Conservation (phyloP, 108 stramenopile species). For the Heterococcus sp. region DNA sequence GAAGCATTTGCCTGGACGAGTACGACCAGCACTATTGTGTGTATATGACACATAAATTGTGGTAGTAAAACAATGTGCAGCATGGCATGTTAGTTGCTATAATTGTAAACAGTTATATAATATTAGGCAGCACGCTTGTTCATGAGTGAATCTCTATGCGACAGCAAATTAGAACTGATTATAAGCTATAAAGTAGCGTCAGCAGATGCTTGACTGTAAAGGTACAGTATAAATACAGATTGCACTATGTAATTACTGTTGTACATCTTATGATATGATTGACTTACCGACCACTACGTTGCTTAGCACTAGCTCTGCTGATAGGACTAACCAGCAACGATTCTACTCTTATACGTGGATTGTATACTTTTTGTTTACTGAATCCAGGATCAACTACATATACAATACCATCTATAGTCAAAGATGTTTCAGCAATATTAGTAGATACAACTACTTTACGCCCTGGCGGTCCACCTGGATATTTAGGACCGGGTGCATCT, state of each 20-base stretch:
- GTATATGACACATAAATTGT: no score
- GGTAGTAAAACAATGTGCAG: no score
- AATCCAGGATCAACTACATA: conserved; percentile 99
- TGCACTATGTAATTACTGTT: no score
- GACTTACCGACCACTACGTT: conserved; percentile 91
- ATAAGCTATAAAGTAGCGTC: background rate
- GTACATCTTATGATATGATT: no score
- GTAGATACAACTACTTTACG: conserved; percentile 96
- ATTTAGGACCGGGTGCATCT: conserved; percentile 80
- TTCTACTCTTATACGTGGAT: no score
- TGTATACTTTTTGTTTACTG: conserved; percentile 98
- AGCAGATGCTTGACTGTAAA: no score
- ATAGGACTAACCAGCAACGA: conserved; percentile 96
- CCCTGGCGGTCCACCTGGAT: conserved; percentile 88
- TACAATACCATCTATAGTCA: conserved; percentile 99
- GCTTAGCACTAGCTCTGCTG: conserved; percentile 93
- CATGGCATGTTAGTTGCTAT: no score
- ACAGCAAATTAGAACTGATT: background rate
- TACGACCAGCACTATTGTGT: conserved; percentile 91
- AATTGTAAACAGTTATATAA: no score
- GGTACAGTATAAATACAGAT: no score
- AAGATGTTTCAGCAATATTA: conserved; percentile 96
- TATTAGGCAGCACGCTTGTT: no score
- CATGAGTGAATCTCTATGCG: background rate
- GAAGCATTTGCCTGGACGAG: conserved; percentile 98